Base-by-base conservation (phyloP, 352 stramenopile species). In the Globisporangium viniferum region DNA sequence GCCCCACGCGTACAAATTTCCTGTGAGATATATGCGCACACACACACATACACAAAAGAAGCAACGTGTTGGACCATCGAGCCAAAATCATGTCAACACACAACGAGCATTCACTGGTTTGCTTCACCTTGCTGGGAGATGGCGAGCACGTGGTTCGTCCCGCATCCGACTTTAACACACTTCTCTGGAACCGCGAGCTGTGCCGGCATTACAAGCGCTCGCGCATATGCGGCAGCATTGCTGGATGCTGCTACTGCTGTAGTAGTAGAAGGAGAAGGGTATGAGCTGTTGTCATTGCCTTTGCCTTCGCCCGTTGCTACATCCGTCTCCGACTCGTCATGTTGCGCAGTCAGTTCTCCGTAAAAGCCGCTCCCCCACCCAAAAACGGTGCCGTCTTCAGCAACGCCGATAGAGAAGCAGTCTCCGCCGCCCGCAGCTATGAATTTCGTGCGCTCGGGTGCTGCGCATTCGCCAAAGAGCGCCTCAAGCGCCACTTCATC, bases 281-380 rank as follows among this genome's bases (percentile, higher is more conserved):
- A 33, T 33, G 31, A 61, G 20, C 14, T 56, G 18, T 18, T 62
- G 36, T 3, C 29, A 22, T n/a, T 14, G 18, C 5, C 31, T 33
- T 33, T n/a, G 18, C 5, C 36, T 39, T 10, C 33, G 8, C 33
- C 8, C 8, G 33, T 55, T 1, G 12, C 22, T 7, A 29, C 7
- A n/a, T 54, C n/a, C 12, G 61, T 27, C 10, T 56, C 18, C n/a
- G 3, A 5, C 4, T 35, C 36, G 1, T 69, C 20, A 10, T 55
- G 14, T 15, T 14, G 18, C 3, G 64, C 29, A 7, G 36, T 59
- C 18, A 91, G 59, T 44, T 93, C 87, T 31, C 82, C 83, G 67
- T 94, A 91, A 62, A 93, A 91, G 18, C 72, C 73, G 14, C 62
- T 70, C 7, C 87, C 87, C 85, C 85, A 94, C 29, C 82, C 85